Evolutionary conservation across 1,284 basidiomycete species (phyloP), one percentile per base, ranked within the genome.

Genomic region (Erythrobasidium hasegawianum): DNA sequence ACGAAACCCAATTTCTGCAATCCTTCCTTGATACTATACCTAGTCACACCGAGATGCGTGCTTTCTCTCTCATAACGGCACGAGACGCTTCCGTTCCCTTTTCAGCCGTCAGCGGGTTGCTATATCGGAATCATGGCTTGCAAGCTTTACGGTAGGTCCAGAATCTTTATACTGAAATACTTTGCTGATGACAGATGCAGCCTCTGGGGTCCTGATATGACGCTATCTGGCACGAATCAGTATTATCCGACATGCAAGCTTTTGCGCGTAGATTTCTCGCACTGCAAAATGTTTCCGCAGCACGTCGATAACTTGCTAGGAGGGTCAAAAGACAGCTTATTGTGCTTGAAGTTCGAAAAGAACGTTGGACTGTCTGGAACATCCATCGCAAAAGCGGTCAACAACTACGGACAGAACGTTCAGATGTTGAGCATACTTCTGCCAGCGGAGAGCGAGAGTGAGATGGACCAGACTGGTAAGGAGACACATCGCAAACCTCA

Each of bases 351-450:
- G 26, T 56, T 64, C 43, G 61, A 64, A 29, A 64, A 49, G 41
- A 26, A 41, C 13, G 39, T 56, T 18, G 61, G 61, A 5, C 27
- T 64, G 14, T 38, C 39, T 27, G 61, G 61, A 20, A 64, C 45
- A 18, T 47, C 26, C 41, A 64, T 64, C 8, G 61, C 61, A 29
- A 39, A 49, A 13, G 61, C 61, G 14, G 61, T 64, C 39, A 64
- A 64, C 27, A 56, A 56, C n/a, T 64, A 47, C 16, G 61, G 61
- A 10, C 49, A 45, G 40, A 56, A 54, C n/a, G 61, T 64, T 4
- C 61, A 64, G 54, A 64, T 64, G 61, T 29, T 57, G 39, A 64
- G 45, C 26, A 64, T 64, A 8, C 41, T 64, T 26, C 41, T 64
- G 18, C 61, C 61, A 24, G 53, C 38, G 8, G 61, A 64, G 43